phyloP scores from a whole-genome alignment of 352 stramenopile genomes.

The Globisporangium irregulare region DNA sequence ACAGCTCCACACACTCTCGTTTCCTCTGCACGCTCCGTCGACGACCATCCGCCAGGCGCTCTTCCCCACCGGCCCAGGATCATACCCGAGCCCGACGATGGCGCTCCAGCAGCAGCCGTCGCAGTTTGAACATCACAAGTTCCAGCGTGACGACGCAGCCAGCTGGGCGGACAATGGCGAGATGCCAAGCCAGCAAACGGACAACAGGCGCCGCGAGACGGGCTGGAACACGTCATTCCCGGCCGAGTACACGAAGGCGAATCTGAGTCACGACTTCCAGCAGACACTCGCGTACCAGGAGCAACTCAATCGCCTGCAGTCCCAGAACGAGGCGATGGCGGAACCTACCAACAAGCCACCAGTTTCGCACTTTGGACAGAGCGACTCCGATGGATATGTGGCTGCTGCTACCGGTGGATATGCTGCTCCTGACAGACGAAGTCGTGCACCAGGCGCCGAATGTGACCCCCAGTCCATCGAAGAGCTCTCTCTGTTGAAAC shows the following conservation, averaged over 20 bases:
- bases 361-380: neutral
- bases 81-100: constrained; percentile 33
- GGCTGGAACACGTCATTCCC: constrained; percentile 71
- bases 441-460: neutral
- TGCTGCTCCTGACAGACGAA: neutral
- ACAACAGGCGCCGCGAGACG: constrained; percentile 55
- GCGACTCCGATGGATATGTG: no score
- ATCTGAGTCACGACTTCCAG: constrained; percentile 39
- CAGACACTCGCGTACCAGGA: constrained; percentile 63
- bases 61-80: constrained; percentile 39
- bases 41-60: constrained; percentile 38
- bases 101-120: constrained; percentile 24
- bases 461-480: constrained; percentile 16
- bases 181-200: constrained; percentile 17
- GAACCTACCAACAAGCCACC: neutral
- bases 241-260: constrained; percentile 48
- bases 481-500: constrained; percentile 48
- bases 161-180: constrained; percentile 7
- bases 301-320: constrained; percentile 30
- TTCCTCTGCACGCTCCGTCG: constrained; percentile 31
- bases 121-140: constrained; percentile 16
- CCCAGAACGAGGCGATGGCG: constrained; percentile 19
- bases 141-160: constrained; percentile 7
- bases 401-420: neutral
- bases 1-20: constrained; percentile 26